These are phyloP conservation scores for Pichia sp. DNA, from an alignment of 1,139 yeast species.

Conservation along the genomic window DNA sequence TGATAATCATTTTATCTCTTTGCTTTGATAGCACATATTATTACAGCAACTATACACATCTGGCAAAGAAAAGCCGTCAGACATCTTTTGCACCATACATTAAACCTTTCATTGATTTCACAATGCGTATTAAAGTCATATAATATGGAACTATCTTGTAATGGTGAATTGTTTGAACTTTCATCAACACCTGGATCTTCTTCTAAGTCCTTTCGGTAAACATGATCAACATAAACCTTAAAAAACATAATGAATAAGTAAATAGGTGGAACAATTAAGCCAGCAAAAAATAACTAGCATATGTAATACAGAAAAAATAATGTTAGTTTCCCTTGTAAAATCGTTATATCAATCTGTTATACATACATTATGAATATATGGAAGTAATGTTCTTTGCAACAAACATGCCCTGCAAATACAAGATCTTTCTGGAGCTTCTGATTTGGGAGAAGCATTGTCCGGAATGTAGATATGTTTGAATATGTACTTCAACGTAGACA, in stretches of 20 bases:
- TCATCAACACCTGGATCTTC: not conserved
- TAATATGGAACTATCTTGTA: not conserved
- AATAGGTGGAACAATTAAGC: constrained; percentile 9
- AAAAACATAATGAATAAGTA: constrained; percentile 9
- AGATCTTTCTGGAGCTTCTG: not conserved
- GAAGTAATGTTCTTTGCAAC: not conserved
- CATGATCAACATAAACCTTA: constrained; percentile 3
- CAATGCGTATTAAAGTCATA: constrained; percentile 11
- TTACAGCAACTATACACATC: constrained; percentile 4
- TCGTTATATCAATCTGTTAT: no score
- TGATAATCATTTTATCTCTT: not conserved
- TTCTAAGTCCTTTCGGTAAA: not conserved
- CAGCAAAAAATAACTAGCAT: constrained; percentile 13
- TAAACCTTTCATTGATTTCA: not conserved
- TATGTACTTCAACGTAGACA: not conserved
- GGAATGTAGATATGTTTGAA: not conserved
- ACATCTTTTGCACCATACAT: constrained; percentile 11
- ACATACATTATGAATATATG: constrained; percentile 9
- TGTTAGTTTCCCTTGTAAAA: not conserved
- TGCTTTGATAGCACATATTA: constrained; percentile 3
- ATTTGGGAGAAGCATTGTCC: not conserved
- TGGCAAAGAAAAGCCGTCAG: constrained; percentile 10
- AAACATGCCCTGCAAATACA: constrained; percentile 1
- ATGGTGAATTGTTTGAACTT: not conserved
- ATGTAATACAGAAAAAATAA: not conserved